Percentiles rank a stretch among this genome's conserved stretches.
Evolutionary conservation across 2,329 filamentous ascomycete species (phyloP).

Genomic region (Furcasterigmium sp.): DNA sequence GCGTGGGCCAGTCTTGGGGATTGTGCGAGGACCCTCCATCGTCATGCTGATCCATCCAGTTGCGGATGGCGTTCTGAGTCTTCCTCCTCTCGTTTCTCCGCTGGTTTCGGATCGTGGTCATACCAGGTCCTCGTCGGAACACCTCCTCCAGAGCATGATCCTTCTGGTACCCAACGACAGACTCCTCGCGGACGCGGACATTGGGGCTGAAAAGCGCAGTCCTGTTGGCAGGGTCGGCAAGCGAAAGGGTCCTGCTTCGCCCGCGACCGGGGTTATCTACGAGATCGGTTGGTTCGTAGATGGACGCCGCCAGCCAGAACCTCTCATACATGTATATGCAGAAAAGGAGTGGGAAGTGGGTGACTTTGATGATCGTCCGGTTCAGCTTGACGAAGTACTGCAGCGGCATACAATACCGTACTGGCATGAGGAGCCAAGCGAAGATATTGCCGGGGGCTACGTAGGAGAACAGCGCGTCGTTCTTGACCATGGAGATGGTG

Average conservation of each 20-base stretch:
- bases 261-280: constrained; percentile 63
- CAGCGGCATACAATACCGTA: constrained; percentile 76
- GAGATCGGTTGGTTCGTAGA: constrained; percentile 80
- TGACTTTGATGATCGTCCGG: constrained; percentile 84
- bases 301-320: constrained; percentile 65
- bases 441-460: constrained; percentile 87
- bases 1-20: constrained; percentile 42
- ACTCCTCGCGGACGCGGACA: constrained; percentile 73
- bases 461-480: constrained; percentile 93
- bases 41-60: constrained; percentile 80
- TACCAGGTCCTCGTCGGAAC: constrained; percentile 69
- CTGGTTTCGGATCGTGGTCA: constrained; percentile 54
- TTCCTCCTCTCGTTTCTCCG: constrained; percentile 62
- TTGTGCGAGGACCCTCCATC: constrained; percentile 36
- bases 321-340: constrained; percentile 85
- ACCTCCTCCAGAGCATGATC: constrained; percentile 88
- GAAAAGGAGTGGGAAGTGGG: constrained; percentile 83
- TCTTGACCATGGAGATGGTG: constrained; percentile 96
- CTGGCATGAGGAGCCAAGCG: constrained; percentile 80
- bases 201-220: constrained; percentile 69
- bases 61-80: constrained; percentile 75
- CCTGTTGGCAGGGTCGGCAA: constrained; percentile 49
- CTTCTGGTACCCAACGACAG: constrained; percentile 82
- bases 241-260: constrained; percentile 46
- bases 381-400: constrained; percentile 80